Evolutionary conservation across 2,329 filamentous ascomycete species (phyloP), one percentile per base, ranked within the genome.

Genomic region (Hypoxylon sp.): DNA sequence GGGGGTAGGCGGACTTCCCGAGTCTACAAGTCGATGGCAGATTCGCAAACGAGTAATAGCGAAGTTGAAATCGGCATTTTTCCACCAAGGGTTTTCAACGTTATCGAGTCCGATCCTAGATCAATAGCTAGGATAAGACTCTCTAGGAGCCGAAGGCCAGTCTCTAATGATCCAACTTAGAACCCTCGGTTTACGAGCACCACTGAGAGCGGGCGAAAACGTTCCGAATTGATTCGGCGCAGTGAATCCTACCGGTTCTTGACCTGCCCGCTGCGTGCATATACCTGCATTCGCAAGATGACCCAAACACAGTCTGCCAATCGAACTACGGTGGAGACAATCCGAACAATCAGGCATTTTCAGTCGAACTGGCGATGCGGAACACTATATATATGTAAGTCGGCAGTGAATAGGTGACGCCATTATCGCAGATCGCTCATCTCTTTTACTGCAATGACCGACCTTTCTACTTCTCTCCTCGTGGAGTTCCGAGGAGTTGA

Each of bases 231-330:
- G 46, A 13, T 40, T 54, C 58, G 37, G 58, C 27, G 46, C 46
- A 30, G 42, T 51, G 57, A 54, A 61, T 61, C 49, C 58, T 49
- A 33, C 48, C 35, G 48, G 25, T 35, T 44, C 48, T 27, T 44
- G 25, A 44, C 25, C 48, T 30, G 35, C 48, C 40, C 11, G 25
- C 37, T 53, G 27, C 57, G 30, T 61, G 57, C 57, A 61, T 61
- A 53, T 33, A 53, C 46, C 48, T 51, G 49, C 49, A 61, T 54
- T 17, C 20, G n/a, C 40, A 53, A 48, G 48, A 35, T 25, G 48
- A 20, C 7, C 27, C 22, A 53, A 53, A 25, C 46, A 44, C 22
- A 46, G 17, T 27, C 40, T 31, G 48, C 49, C 48, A 53, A 53
- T 25, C 8, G 27, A 60, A 25, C 54, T 48, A 33, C 25, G 6